Evolutionary conservation across 1,284 basidiomycete species (phyloP).

Genomic region (Amylostereum chailletii): DNA sequence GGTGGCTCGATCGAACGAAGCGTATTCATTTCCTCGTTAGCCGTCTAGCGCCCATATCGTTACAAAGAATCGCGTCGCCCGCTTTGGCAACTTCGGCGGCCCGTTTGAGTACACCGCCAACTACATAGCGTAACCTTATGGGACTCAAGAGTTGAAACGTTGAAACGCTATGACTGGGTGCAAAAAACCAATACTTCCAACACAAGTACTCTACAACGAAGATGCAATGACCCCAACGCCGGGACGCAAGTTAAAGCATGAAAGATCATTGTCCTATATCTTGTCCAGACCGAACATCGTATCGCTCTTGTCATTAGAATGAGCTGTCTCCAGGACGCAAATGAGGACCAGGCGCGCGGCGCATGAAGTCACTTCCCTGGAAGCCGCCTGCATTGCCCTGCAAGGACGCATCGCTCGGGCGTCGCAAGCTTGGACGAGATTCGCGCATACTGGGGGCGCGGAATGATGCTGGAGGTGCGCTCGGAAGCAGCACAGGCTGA

Average conservation of each 20-base stretch:
- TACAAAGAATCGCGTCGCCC: too few relatives aligned
- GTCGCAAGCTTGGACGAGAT: constrained; percentile 2
- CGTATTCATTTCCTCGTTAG: too few relatives aligned
- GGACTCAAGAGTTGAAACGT: too few relatives aligned
- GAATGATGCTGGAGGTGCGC: constrained; percentile 10
- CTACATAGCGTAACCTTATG: too few relatives aligned
- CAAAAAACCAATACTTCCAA: too few relatives aligned
- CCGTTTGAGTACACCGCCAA: too few relatives aligned
- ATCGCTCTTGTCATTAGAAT: not conserved
- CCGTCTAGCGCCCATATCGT: too few relatives aligned
- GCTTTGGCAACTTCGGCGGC: too few relatives aligned
- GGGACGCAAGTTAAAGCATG: not conserved
- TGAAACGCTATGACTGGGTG: too few relatives aligned
- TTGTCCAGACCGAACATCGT: not conserved
- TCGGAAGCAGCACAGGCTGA: constrained; percentile 58
- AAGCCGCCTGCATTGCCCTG: constrained; percentile 19
- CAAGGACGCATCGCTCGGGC: constrained; percentile 10
- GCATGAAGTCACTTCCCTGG: constrained; percentile 13
- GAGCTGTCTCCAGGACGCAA: constrained; percentile 1
- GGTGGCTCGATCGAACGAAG: too few relatives aligned
- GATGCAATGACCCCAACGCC: too few relatives aligned
- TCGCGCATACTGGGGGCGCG: constrained; percentile 9
- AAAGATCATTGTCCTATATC: not conserved
- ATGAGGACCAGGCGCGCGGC: constrained; percentile 11
- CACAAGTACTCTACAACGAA: too few relatives aligned